These are phyloP conservation scores for Vanderwaltozyma yarrowii DNA, from an alignment of 805 yeast species.

Conservation along the genomic window DNA sequence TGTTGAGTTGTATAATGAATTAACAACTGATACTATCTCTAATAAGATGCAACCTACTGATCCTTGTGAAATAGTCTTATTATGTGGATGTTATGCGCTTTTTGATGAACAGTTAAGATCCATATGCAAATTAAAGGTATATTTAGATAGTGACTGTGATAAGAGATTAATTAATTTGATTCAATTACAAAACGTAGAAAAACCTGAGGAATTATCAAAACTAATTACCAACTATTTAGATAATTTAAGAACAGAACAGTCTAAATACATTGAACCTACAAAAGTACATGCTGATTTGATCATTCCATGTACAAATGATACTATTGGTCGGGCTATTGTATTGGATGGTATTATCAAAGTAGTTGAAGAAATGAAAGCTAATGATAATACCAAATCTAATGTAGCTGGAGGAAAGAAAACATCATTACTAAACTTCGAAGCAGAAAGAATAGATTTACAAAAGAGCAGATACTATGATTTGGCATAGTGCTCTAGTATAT, in stretches of 20 bases:
- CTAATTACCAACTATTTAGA: slow-evolving; percentile 23
- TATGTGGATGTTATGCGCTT: slow-evolving; percentile 75
- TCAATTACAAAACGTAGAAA: slow-evolving; percentile 10
- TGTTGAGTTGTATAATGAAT: slow-evolving; percentile 13
- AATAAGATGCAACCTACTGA: slow-evolving; percentile 9
- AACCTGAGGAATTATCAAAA: slow-evolving; percentile 11
- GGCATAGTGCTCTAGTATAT: no score
- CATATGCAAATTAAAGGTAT: slow-evolving; percentile 56
- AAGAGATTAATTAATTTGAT: slow-evolving; percentile 76
- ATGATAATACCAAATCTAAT: background rate
- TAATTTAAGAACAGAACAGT: slow-evolving; percentile 24
- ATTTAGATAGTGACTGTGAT: slow-evolving; percentile 79
- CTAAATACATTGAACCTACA: slow-evolving; percentile 24
- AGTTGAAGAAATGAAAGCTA: slow-evolving; percentile 15
- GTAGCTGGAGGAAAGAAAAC: slow-evolving; percentile 4
- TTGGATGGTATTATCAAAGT: slow-evolving; percentile 26
- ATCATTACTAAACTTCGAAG: slow-evolving; percentile 21
- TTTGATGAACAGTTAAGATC: slow-evolving; percentile 48
- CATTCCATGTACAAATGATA: slow-evolving; percentile 23
- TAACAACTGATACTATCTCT: slow-evolving; percentile 5
- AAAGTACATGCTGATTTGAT: slow-evolving; percentile 24
- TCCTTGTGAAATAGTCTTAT: slow-evolving; percentile 32
- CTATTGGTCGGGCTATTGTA: slow-evolving; percentile 20
- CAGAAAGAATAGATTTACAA: slow-evolving; percentile 24
- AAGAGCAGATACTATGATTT: slow-evolving; percentile 26